Evolutionary conservation across 768 basidiomycete species (phyloP).

Genomic region (Boletellus ananiceps): DNA sequence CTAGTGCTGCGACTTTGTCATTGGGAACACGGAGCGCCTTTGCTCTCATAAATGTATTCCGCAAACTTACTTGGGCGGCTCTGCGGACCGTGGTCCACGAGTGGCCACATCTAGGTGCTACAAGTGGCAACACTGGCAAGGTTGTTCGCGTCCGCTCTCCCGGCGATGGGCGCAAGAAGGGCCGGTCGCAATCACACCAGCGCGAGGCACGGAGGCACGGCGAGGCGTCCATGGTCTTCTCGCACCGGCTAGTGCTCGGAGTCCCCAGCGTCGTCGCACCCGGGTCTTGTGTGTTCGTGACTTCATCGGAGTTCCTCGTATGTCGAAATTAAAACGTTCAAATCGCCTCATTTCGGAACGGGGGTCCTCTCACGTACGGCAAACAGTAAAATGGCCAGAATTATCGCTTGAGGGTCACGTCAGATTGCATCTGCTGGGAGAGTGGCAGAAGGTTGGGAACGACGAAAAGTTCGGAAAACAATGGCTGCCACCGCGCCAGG

Average conservation of each 20-base stretch:
- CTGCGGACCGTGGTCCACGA: background rate
- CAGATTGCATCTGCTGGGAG: background rate
- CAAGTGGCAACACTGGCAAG: background rate
- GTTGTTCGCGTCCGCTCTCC: background rate
- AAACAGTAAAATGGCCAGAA: background rate
- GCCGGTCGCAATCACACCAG: background rate
- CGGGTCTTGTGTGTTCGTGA: too few species aligned
- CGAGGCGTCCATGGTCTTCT: background rate
- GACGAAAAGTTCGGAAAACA: background rate
- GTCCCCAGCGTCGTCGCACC: background rate
- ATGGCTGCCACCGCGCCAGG: too few species aligned
- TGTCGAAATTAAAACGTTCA: background rate
- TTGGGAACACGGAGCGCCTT: background rate
- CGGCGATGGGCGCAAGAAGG: background rate
- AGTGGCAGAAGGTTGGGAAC: background rate
- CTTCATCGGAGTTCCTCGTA: background rate
- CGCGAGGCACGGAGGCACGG: background rate
- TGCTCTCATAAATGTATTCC: background rate
- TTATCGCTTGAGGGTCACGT: too few species aligned
- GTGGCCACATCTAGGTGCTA: background rate
- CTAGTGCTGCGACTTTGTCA: slow-evolving; percentile 1
- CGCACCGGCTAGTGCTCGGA: background rate
- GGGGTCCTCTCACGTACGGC: background rate
- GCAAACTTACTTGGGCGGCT: background rate
- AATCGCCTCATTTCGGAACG: too few species aligned